A percentile compares a stretch with the other conserved stretches of the same genome.
Evolutionary conservation across 1,284 basidiomycete genomes (phyloP).

Genomic region (Lentinula novae-zelandiae): DNA sequence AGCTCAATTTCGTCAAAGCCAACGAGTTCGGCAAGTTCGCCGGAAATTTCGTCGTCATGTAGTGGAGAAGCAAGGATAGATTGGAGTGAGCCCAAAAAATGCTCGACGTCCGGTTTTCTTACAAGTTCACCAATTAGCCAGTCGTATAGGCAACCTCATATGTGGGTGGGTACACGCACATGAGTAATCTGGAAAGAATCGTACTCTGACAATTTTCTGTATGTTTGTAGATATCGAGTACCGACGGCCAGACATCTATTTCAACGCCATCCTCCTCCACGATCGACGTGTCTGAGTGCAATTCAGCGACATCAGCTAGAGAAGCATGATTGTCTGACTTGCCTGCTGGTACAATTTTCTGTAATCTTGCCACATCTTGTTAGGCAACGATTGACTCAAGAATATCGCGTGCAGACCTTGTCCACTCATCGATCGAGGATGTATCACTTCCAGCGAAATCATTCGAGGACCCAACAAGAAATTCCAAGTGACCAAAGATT

Average conservation of each 20-base stretch:
- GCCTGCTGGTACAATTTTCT: not conserved
- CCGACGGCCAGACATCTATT: conserved; percentile 14
- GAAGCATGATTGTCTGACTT: not conserved
- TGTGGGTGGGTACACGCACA: conserved; percentile 10
- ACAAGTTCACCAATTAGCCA: not conserved
- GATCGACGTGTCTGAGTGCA: not conserved
- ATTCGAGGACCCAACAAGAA: conserved; percentile 23
- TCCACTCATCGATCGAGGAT: conserved; percentile 24
- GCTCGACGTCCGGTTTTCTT: conserved; percentile 17
- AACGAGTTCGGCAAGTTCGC: conserved; percentile 76
- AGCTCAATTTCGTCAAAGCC: conserved; percentile 85
- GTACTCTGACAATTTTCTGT: not conserved
- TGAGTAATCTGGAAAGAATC: conserved; percentile 11
- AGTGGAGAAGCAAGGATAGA: conserved; percentile 31
- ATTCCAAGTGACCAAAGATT: conserved; percentile 20
- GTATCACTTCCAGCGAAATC: conserved; percentile 20
- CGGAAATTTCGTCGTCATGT: conserved; percentile 70
- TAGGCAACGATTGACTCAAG: not conserved
- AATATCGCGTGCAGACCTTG: conserved; percentile 17
- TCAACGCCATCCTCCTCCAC: conserved; percentile 4
- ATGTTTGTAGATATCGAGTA: conserved; percentile 17
- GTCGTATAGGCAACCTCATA: not conserved
- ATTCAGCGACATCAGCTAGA: not conserved
- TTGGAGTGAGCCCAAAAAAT: conserved; percentile 27
- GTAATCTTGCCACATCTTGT: not conserved